Evolutionary conservation across 495 filamentous ascomycete species (phyloP).

Genomic region (Evansstolkia leycettana): DNA sequence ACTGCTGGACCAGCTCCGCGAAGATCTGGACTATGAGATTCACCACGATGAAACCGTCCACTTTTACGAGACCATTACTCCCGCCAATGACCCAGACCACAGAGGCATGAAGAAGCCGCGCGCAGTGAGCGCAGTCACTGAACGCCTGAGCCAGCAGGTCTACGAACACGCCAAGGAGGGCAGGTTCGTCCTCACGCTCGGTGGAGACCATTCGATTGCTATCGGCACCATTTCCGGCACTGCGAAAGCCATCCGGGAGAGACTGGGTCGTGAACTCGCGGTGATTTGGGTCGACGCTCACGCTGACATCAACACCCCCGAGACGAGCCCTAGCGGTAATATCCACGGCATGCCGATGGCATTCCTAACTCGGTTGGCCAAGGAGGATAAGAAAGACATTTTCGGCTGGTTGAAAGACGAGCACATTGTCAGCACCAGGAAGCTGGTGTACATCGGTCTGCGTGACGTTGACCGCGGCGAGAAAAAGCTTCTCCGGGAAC

Average conservation of each 20-base stretch:
- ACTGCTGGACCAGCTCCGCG: slow-evolving; percentile 68
- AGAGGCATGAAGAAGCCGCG: slow-evolving; percentile 88
- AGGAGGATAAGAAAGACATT: slow-evolving; percentile 53
- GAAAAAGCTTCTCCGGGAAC: slow-evolving; percentile 76
- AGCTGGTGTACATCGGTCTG: slow-evolving; percentile 94
- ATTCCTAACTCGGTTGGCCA: slow-evolving; percentile 76
- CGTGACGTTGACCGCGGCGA: slow-evolving; percentile 85
- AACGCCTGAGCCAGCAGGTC: slow-evolving; percentile 67
- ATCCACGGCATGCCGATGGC: slow-evolving; percentile 98
- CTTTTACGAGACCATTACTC: slow-evolving; percentile 66
- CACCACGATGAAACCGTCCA: slow-evolving; percentile 77
- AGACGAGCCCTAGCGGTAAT: slow-evolving; percentile 80
- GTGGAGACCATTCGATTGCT: slow-evolving; percentile 93
- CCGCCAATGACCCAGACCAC: slow-evolving; percentile 53
- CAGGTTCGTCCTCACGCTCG: slow-evolving; percentile 81
- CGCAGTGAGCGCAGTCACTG: slow-evolving; percentile 79
- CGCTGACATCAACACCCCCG: slow-evolving; percentile 93
- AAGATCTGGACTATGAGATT: slow-evolving; percentile 79
- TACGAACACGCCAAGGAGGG: slow-evolving; percentile 79
- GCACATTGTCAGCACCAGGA: slow-evolving; percentile 54
- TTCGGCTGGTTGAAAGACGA: slow-evolving; percentile 80
- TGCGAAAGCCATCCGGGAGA: slow-evolving; percentile 72
- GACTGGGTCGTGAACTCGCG: slow-evolving; percentile 68
- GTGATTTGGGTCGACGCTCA: slow-evolving; percentile 99
- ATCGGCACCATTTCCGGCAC: slow-evolving; percentile 84